Evolutionary conservation across 164 flowering plant species (phyloP).

Genomic region (Litsea cubeba): DNA sequence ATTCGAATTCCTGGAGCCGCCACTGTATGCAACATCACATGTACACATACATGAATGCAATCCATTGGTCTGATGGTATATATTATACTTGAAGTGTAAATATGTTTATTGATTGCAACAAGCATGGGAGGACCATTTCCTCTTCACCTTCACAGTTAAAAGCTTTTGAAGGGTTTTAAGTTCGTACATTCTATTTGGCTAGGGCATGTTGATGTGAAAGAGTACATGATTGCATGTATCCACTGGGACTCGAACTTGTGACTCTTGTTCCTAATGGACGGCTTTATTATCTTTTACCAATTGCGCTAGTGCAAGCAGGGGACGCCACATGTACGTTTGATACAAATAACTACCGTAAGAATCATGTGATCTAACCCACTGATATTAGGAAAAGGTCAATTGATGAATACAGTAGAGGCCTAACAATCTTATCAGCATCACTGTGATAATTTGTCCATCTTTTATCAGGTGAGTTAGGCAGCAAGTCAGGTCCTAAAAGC

Average conservation of each 20-base stretch:
- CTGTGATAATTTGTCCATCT: background rate
- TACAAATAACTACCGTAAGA: too few relatives aligned
- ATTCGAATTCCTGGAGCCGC: too few relatives aligned
- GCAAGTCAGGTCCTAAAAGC: background rate
- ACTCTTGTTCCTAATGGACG: background rate
- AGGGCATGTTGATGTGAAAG: background rate
- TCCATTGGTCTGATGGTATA: conserved; percentile 18
- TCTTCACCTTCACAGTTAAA: background rate
- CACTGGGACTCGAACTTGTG: background rate
- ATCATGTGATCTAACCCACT: background rate
- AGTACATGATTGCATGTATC: background rate
- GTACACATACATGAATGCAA: conserved; percentile 34
- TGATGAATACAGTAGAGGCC: conserved; percentile 1
- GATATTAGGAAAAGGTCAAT: background rate
- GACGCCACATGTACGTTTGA: background rate
- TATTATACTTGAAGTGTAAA: background rate
- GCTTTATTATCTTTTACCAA: background rate
- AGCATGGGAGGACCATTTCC: conserved; percentile 11
- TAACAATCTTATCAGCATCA: background rate
- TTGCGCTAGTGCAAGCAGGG: background rate
- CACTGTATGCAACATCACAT: conserved; percentile 11
- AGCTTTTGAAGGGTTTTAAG: background rate
- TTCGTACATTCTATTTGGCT: background rate
- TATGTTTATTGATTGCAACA: background rate
- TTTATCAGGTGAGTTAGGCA: background rate